Evolutionary conservation across 176 grass and related monocot genomes (phyloP).

Genomic region (Oryza punctata): DNA sequence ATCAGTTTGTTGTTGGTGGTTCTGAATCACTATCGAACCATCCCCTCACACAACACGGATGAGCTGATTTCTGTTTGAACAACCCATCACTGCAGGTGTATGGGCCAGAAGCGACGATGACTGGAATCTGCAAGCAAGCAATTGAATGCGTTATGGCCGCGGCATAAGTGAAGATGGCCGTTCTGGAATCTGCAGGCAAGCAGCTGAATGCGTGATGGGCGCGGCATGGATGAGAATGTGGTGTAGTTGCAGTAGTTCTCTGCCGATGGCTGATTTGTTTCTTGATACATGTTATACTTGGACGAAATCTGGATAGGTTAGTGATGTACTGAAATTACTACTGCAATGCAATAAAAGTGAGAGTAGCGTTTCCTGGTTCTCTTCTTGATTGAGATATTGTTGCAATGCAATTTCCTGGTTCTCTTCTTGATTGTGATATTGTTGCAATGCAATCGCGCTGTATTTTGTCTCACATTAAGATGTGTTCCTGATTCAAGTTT

Average conservation of each 20-base stretch:
- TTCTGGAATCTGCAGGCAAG: constrained; percentile 56
- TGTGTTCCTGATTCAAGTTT: neutral
- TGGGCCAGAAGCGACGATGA: constrained; percentile 92
- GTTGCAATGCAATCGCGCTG: neutral
- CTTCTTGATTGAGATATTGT: neutral
- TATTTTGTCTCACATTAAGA: neutral
- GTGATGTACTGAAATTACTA: constrained; percentile 20
- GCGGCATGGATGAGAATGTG: constrained; percentile 31
- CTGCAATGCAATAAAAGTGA: constrained; percentile 3
- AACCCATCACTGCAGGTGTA: constrained; percentile 60
- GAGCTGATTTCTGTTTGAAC: constrained; percentile 23
- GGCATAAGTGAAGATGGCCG: constrained; percentile 26
- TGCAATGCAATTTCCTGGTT: constrained; percentile 1
- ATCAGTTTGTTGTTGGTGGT: constrained; percentile 12
- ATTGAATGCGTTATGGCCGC: constrained; percentile 89
- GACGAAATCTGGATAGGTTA: neutral
- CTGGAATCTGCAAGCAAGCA: constrained; percentile 90
- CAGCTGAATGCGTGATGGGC: constrained; percentile 47
- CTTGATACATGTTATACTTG: constrained; percentile 3
- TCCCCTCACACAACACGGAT: neutral
- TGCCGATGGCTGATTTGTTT: constrained; percentile 5
- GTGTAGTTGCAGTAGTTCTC: constrained; percentile 25
- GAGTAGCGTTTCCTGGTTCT: neutral
- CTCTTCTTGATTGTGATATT: neutral
- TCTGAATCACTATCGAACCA: neutral